Evolutionary conservation across 768 basidiomycete genomes (phyloP).

Genomic region (Artomyces pyxidatus): DNA sequence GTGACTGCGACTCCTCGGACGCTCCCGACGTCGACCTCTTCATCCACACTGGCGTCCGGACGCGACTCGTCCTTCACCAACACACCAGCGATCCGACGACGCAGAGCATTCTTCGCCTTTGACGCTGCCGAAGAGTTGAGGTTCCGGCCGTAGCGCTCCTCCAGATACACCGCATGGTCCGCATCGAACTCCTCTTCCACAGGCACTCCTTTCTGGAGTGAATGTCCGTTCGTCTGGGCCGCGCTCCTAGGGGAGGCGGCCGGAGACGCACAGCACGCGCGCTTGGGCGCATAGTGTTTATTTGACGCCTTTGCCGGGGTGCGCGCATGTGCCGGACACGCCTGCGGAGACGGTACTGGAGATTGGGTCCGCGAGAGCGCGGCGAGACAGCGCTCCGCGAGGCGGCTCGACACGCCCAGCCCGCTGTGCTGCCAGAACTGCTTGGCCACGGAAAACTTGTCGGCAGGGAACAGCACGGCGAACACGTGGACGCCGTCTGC

Average conservation of each 20-base stretch:
- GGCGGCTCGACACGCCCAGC: constrained; percentile 79
- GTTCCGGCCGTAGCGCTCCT: constrained; percentile 93
- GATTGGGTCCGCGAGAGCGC: constrained; percentile 46
- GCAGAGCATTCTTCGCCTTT: constrained; percentile 79
- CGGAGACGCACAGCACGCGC: constrained; percentile 13
- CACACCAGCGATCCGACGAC: constrained; percentile 85
- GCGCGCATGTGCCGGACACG: constrained; percentile 16
- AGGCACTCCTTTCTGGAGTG: not conserved
- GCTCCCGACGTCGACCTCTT: constrained; percentile 49
- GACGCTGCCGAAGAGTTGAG: constrained; percentile 63
- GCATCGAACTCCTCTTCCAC: constrained; percentile 40
- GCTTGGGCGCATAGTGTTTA: constrained; percentile 49
- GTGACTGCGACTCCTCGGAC: constrained; percentile 63
- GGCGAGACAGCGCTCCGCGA: constrained; percentile 75
- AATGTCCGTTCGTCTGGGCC: not conserved
- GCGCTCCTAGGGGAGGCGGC: constrained; percentile 6
- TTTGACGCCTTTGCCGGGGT: constrained; percentile 39
- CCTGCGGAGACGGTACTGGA: constrained; percentile 17
- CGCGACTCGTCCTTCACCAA: constrained; percentile 52
- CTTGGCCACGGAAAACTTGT: constrained; percentile 60
- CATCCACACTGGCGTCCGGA: constrained; percentile 35
- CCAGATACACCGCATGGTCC: constrained; percentile 72
- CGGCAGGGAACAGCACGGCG: constrained; percentile 68
- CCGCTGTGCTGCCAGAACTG: constrained; percentile 97
- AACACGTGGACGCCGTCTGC: constrained; percentile 47